These are phyloP conservation scores for Kickxella alabastrina DNA, from an alignment of 192 early-diverging fungal genomes.

Conservation along the genomic window DNA sequence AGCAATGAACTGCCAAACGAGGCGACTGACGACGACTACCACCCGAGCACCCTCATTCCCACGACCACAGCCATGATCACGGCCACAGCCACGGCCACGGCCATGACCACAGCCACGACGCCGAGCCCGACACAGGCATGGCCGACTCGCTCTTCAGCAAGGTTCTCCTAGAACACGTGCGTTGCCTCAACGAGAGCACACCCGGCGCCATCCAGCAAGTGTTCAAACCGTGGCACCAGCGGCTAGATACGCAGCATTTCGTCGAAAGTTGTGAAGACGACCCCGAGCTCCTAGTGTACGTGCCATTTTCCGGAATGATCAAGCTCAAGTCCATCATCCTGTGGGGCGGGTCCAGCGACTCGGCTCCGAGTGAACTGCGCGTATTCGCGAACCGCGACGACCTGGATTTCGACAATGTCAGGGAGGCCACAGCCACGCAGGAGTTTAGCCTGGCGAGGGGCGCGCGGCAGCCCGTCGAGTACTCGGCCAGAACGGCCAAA, in stretches of 20 bases:
- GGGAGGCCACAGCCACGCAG: conserved; percentile 66
- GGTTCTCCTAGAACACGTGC: conserved; percentile 74
- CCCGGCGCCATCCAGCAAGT: conserved; percentile 63
- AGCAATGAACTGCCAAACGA: conserved; percentile 39
- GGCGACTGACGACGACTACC: conserved; percentile 32
- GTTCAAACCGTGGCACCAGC: conserved; percentile 83
- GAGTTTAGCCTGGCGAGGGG: conserved; percentile 74
- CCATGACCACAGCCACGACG: conserved; percentile 68
- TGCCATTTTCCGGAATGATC: conserved; percentile 89
- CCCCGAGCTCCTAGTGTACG: conserved; percentile 78
- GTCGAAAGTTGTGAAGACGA: conserved; percentile 83
- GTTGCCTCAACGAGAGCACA: conserved; percentile 75
- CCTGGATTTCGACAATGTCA: conserved; percentile 85
- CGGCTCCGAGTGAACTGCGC: conserved; percentile 67
- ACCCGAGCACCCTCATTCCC: background rate
- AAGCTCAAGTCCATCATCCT: conserved; percentile 89
- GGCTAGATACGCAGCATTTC: conserved; percentile 65
- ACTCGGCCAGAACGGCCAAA: conserved; percentile 64
- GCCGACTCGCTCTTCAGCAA: conserved; percentile 68
- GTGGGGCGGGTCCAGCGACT: conserved; percentile 57
- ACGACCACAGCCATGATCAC: conserved; percentile 9
- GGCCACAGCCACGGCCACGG: conserved; percentile 55
- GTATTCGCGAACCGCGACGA: conserved; percentile 88
- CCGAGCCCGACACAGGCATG: conserved; percentile 66
- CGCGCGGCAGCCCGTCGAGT: conserved; percentile 58